Base-by-base conservation (phyloP, 139 green algal genomes). In the Eudorina sp. region DNA sequence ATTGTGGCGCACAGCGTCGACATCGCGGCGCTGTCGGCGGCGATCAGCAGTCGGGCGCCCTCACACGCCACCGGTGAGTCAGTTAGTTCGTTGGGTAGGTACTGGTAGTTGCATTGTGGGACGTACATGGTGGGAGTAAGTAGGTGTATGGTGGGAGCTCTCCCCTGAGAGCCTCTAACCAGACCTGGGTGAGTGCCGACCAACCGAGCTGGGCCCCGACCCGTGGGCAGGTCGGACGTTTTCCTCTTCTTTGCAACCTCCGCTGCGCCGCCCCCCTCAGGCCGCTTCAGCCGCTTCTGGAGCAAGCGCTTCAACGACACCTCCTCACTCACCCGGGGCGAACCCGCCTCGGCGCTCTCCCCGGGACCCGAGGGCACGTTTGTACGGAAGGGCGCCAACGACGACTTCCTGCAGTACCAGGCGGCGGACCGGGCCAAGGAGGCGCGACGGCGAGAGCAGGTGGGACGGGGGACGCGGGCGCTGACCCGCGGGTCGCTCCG, bases 241-340 rank as follows among this genome's bases (percentile, higher is more conserved):
- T 13, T 69, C 40, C 40, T 8, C 55, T n/a, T 25, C 8, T 62
- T 51, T n/a, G 14, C 31, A 19, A 19, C 25, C n/a, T 27, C 60
- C 34, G 36, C 51, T 70, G 36, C 25, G 13, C 34, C 31, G 19
- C 34, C 46, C 53, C 8, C 27, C 19, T 11, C 72, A 53, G 53
- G 58, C 58, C 64, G 55, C 43, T 82, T 77, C 72, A 55, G 45
- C 23, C 75, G 85, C 31, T 90, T 90, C 85, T 74, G 66, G 53
- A 43, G 83, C 53, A 18, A 62, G 60, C 79, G 53, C 25, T 79
- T 81, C 85, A 58, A 60, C 36, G 60, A 80, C 75, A 90, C 85
- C 5, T n/a, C 16, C 34, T 53, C 64, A 58, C 62, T 84, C 36
- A 84, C 79, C 29, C 11, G 16, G 1, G 70, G 43, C n/a, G 60